phyloP scores from a whole-genome alignment of 2,329 filamentous ascomycete species.

The Cladosporium austrohemisphaericum region DNA sequence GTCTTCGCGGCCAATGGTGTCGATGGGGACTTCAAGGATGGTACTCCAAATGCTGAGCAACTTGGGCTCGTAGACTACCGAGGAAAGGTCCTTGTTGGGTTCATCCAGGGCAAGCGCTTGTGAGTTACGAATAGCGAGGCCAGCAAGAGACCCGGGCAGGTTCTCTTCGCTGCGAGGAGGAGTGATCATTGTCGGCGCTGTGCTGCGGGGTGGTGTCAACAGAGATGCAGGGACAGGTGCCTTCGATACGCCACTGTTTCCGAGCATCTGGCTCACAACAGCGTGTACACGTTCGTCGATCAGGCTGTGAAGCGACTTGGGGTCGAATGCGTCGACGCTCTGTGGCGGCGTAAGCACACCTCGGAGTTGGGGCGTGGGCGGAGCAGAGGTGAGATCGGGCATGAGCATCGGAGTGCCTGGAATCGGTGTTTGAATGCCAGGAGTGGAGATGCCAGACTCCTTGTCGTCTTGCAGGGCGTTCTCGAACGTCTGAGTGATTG shows the following conservation, averaged over 20 bases:
- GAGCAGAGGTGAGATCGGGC: conserved; percentile 4
- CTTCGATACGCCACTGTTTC: not conserved
- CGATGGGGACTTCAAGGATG: not conserved
- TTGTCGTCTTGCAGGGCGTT: conserved; percentile 10
- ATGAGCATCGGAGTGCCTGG: conserved; percentile 9
- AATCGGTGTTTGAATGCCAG: not conserved
- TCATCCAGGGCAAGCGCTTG: not conserved
- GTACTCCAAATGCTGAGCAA: conserved; percentile 15
- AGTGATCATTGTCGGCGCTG: conserved; percentile 1
- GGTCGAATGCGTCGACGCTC: not conserved
- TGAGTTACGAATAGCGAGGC: not conserved
- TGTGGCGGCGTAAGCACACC: conserved; percentile 3
- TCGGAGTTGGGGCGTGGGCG: conserved; percentile 3
- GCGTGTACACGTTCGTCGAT: conserved; percentile 13
- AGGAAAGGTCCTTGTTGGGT: not conserved
- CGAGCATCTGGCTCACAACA: conserved; percentile 9
- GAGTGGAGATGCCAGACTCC: not conserved
- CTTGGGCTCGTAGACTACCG: conserved; percentile 3
- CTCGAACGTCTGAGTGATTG: conserved; percentile 13
- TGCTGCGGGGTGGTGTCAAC: not conserved
- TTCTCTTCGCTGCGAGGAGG: conserved; percentile 12
- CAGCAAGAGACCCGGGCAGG: not conserved
- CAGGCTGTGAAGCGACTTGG: conserved; percentile 6
- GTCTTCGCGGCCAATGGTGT: conserved; percentile 25
- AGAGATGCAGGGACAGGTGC: not conserved